Conservation (phyloP, 176 grass and related monocot genomes). For the Olyra latifolia region DNA sequence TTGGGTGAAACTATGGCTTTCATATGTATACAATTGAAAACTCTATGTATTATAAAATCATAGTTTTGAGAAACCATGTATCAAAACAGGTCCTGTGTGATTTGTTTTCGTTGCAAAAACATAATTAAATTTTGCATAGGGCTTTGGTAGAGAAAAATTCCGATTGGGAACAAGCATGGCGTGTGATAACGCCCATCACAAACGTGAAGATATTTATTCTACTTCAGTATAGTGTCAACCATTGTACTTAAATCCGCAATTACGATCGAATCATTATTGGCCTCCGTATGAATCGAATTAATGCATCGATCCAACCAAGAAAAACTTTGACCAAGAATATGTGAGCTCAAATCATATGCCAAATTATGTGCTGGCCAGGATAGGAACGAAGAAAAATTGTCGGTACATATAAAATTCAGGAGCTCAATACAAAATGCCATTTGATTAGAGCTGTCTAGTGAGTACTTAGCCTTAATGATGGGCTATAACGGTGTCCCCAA, state of each 20-base stretch:
- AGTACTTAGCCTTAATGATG: slow-evolving; percentile 31
- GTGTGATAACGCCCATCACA: slow-evolving; percentile 47
- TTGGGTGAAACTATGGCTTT: no score
- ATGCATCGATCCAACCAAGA: not conserved
- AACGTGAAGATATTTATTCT: slow-evolving; percentile 37
- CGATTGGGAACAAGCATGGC: not conserved
- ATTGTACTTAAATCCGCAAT: not conserved
- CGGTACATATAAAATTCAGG: not conserved
- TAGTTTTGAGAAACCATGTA: no score
- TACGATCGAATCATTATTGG: not conserved
- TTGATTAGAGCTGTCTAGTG: not conserved
- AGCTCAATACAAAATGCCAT: not conserved
- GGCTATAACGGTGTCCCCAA: not conserved
- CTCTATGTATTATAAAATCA: no score
- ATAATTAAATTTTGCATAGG: not conserved
- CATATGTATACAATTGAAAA: no score
- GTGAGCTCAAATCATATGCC: not conserved
- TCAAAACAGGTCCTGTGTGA: not conserved
- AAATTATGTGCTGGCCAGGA: not conserved
- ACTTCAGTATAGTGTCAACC: not conserved
- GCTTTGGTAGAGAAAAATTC: not conserved
- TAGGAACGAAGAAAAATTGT: not conserved
- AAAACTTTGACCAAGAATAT: not conserved
- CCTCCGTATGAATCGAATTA: not conserved
- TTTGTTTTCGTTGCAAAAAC: not conserved